These are phyloP conservation scores for Trichoderma asperelloides DNA, from an alignment of 495 filamentous ascomycete species.

Conservation along the genomic window DNA sequence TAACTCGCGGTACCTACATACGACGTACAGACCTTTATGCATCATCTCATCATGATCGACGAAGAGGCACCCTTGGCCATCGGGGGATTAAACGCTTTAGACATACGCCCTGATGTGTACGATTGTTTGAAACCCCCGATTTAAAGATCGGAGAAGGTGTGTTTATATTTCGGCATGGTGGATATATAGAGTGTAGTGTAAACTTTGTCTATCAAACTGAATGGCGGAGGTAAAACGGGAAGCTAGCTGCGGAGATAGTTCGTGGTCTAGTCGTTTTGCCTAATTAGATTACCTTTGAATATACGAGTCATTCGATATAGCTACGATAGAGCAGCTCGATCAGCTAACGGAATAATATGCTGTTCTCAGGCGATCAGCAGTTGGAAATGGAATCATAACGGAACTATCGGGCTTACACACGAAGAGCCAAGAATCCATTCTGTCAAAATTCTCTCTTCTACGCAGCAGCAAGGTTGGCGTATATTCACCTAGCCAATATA, in stretches of 20 bases:
- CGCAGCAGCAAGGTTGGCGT: too few species aligned
- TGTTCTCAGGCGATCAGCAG: too few species aligned
- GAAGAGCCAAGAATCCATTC: too few species aligned
- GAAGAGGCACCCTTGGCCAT: background rate
- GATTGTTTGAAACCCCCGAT: background rate
- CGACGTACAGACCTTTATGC: background rate
- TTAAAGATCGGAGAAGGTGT: background rate
- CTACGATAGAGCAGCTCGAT: too few species aligned
- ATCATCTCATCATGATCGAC: conserved; percentile 1
- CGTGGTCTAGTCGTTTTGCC: background rate
- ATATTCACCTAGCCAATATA: too few species aligned
- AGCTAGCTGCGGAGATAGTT: background rate
- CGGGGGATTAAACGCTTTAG: background rate
- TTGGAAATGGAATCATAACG: too few species aligned
- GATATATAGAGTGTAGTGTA: background rate
- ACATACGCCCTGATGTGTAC: background rate
- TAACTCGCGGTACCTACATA: background rate
- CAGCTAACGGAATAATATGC: too few species aligned
- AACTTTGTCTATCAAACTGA: background rate
- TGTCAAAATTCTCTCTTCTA: too few species aligned
- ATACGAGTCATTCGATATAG: background rate
- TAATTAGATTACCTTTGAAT: background rate
- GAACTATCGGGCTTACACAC: too few species aligned
- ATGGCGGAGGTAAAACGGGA: background rate
- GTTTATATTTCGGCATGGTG: background rate